Percentiles rank a stretch among this genome's conserved stretches.
Evolutionary conservation across 2,329 filamentous ascomycete species (phyloP).

Genomic region (Parafenestella ontariensis): DNA sequence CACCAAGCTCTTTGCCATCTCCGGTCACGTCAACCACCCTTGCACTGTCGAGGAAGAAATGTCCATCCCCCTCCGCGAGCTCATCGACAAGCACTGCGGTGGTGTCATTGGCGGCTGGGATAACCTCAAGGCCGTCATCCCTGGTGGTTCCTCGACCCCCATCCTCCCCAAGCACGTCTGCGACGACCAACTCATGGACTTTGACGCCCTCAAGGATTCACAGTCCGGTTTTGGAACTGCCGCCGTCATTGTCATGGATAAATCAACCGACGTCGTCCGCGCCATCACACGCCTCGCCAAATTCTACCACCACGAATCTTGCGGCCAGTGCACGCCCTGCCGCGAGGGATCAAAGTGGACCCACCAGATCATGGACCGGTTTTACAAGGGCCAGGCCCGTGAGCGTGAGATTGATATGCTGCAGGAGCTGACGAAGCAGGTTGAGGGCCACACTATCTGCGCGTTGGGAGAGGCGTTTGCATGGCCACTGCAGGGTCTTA

Average conservation of each 20-base stretch:
- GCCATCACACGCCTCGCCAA: slow-evolving; percentile 91
- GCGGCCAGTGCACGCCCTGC: slow-evolving; percentile 99
- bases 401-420: slow-evolving; percentile 98
- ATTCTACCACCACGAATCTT: slow-evolving; percentile 98
- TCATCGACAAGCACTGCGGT: slow-evolving; percentile 98
- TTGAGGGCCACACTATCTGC: slow-evolving; percentile 98
- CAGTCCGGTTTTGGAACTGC: slow-evolving; percentile 97
- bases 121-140: slow-evolving; percentile 93
- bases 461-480: slow-evolving; percentile 97
- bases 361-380: slow-evolving; percentile 97
- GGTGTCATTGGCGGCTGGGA: slow-evolving; percentile 98
- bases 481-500: slow-evolving; percentile 97
- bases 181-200: slow-evolving; percentile 98
- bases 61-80: slow-evolving; percentile 93
- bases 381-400: slow-evolving; percentile 88
- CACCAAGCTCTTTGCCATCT: slow-evolving; percentile 98
- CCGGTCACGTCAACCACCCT: slow-evolving; percentile 98
- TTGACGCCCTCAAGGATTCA: slow-evolving; percentile 96
- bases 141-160: slow-evolving; percentile 94
- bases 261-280: slow-evolving; percentile 93
- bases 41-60: slow-evolving; percentile 99
- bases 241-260: slow-evolving; percentile 99
- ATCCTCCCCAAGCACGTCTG: slow-evolving; percentile 90
- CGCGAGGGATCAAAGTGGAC: slow-evolving; percentile 99
- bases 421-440: slow-evolving; percentile 98